Evolutionary conservation across 23 red algal species (phyloP).

Genomic region (Pyropia haitanensis): DNA sequence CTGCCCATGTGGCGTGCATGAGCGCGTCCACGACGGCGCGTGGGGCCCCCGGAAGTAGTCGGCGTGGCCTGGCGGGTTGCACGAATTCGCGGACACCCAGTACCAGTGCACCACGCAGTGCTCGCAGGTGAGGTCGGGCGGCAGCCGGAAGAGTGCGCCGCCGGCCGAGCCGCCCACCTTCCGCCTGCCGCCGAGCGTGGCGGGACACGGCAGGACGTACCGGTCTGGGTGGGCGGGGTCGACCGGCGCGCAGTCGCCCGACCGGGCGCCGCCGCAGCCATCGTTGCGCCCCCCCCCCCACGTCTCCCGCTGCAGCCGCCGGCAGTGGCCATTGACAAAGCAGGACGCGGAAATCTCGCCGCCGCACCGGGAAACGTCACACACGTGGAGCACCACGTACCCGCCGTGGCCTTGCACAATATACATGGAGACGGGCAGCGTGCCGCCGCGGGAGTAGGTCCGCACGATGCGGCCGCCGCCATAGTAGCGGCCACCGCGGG

Average conservation of each 20-base stretch:
- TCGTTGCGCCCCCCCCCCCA: neutral
- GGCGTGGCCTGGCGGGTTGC: conserved; percentile 26
- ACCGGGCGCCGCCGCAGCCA: conserved; percentile 13
- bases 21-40: conserved; percentile 21
- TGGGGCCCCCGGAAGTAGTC: conserved; percentile 32
- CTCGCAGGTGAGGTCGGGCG: neutral
- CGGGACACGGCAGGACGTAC: conserved; percentile 20
- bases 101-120: conserved; percentile 36
- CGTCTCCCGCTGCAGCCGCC: conserved; percentile 4
- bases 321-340: conserved; percentile 14
- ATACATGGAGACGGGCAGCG: conserved; percentile 11
- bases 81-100: conserved; percentile 43
- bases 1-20: no score
- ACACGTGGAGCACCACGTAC: conserved; percentile 34
- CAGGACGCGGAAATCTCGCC: conserved; percentile 31
- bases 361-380: conserved; percentile 35
- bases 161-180: no score
- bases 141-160: conserved; percentile 1
- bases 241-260: conserved; percentile 3
- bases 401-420: conserved; percentile 28
- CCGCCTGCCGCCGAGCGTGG: neutral
- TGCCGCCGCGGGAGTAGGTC: conserved; percentile 17
- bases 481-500: conserved; percentile 38
- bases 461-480: conserved; percentile 4
- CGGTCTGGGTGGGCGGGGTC: conserved; percentile 15